Conservation (phyloP, 2,329 filamentous ascomycete genomes). For the Aspergillus glaucus region DNA sequence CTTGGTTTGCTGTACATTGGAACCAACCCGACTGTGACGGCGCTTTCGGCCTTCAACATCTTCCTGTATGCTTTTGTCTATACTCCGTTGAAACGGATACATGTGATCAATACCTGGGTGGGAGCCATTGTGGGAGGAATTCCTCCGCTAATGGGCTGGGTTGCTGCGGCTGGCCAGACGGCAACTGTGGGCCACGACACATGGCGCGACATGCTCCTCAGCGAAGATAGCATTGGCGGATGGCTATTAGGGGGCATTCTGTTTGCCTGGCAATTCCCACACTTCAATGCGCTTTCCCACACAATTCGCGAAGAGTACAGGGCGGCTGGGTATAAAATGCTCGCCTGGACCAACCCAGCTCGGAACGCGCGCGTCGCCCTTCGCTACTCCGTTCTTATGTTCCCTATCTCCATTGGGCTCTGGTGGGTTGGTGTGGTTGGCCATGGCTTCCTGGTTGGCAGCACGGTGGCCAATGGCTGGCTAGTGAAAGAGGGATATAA, state of each 20-base stretch:
- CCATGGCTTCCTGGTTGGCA: slow-evolving; percentile 75
- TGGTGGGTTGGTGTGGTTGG: slow-evolving; percentile 78
- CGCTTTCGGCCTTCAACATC: slow-evolving; percentile 79
- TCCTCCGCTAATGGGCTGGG: slow-evolving; percentile 96
- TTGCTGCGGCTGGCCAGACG: slow-evolving; percentile 82
- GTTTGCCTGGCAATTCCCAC: slow-evolving; percentile 96
- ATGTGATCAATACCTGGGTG: slow-evolving; percentile 87
- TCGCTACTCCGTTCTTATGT: slow-evolving; percentile 76
- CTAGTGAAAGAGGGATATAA: slow-evolving; percentile 69
- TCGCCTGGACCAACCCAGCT: slow-evolving; percentile 79
- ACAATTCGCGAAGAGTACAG: slow-evolving; percentile 85
- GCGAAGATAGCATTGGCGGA: slow-evolving; percentile 64
- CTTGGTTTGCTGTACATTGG: slow-evolving; percentile 73
- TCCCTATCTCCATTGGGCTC: slow-evolving; percentile 76
- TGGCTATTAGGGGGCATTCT: slow-evolving; percentile 82
- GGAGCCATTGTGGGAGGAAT: slow-evolving; percentile 90
- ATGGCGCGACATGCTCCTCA: slow-evolving; percentile 72
- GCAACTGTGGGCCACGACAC: slow-evolving; percentile 64
- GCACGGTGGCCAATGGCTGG: slow-evolving; percentile 78
- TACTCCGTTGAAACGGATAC: slow-evolving; percentile 84
- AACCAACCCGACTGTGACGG: slow-evolving; percentile 88
- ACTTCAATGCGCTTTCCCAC: slow-evolving; percentile 94
- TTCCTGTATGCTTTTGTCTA: slow-evolving; percentile 85
- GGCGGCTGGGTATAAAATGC: slow-evolving; percentile 60
- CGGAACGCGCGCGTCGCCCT: slow-evolving; percentile 82